A percentile compares a stretch with the other conserved stretches of the same genome.
Conservation (phyloP, 352 stramenopile species). For the Blastocystis sp. region DNA sequence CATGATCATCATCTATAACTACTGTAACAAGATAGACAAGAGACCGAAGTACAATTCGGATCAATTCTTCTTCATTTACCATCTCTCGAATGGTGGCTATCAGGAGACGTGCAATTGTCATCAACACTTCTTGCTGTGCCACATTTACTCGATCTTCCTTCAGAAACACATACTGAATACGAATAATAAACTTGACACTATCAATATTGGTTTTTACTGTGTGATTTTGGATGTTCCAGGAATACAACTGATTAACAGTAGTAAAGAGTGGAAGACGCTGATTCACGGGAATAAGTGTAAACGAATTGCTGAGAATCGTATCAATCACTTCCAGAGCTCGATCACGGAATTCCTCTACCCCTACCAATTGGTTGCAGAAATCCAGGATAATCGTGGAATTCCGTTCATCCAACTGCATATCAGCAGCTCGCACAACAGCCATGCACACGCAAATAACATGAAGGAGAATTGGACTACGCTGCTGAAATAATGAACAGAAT, state of each 20-base stretch:
- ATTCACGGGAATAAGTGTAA: not conserved
- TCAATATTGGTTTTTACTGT: not conserved
- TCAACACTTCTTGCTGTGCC: not conserved
- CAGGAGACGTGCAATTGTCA: not conserved
- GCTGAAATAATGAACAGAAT: too few relatives aligned
- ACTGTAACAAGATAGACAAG: slow-evolving; percentile 9
- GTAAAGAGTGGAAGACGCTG: not conserved
- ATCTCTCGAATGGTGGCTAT: not conserved
- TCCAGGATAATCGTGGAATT: not conserved
- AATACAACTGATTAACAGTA: not conserved
- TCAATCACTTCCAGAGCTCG: slow-evolving; percentile 16
- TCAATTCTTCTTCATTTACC: slow-evolving; percentile 51
- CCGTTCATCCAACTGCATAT: not conserved
- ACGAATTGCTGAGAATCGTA: not conserved
- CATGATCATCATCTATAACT: not conserved
- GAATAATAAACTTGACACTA: not conserved
- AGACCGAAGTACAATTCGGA: slow-evolving; percentile 5
- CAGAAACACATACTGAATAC: slow-evolving; percentile 38
- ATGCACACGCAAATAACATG: not conserved
- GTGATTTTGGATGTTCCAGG: not conserved
- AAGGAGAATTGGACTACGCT: too few relatives aligned
- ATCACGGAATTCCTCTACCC: not conserved
- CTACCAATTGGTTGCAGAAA: not conserved
- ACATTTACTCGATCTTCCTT: slow-evolving; percentile 21
- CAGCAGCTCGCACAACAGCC: not conserved